Conservation (phyloP, 257 asterid genomes). For the Leonotis leonurus region DNA sequence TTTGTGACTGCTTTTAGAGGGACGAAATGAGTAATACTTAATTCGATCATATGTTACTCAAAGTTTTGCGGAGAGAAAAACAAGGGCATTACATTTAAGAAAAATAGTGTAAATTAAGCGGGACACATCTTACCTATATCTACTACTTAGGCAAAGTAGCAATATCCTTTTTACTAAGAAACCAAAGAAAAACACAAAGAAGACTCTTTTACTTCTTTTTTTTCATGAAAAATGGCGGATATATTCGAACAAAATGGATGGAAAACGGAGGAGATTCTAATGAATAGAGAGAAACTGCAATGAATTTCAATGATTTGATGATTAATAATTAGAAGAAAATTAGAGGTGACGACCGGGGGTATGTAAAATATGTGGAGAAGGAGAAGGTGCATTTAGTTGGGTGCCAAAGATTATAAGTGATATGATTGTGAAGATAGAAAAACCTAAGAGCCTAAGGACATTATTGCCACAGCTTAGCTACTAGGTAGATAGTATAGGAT, state of each 20-base stretch:
- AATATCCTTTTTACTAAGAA: too few species aligned
- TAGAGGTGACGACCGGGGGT: background rate
- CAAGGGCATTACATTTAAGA: too few species aligned
- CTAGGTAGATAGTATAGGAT: slow-evolving; percentile 1
- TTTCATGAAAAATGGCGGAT: too few species aligned
- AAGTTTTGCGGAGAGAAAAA: too few species aligned
- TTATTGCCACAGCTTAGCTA: background rate
- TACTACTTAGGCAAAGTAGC: too few species aligned
- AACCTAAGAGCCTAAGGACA: background rate
- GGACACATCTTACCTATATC: too few species aligned
- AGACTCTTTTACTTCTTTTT: too few species aligned
- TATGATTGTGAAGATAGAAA: background rate
- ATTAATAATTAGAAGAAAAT: background rate
- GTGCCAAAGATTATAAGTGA: background rate
- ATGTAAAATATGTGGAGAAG: background rate
- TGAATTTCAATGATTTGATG: background rate
- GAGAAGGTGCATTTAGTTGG: background rate
- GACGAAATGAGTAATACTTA: too few species aligned
- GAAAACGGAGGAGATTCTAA: background rate
- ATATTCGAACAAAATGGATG: background rate
- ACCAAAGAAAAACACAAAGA: too few species aligned
- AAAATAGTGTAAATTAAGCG: too few species aligned
- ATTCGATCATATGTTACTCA: too few species aligned
- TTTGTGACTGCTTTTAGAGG: too few species aligned
- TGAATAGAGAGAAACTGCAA: background rate